These are phyloP conservation scores for Ustilago hordei DNA, from an alignment of 1,284 basidiomycete genomes.

Conservation along the genomic window DNA sequence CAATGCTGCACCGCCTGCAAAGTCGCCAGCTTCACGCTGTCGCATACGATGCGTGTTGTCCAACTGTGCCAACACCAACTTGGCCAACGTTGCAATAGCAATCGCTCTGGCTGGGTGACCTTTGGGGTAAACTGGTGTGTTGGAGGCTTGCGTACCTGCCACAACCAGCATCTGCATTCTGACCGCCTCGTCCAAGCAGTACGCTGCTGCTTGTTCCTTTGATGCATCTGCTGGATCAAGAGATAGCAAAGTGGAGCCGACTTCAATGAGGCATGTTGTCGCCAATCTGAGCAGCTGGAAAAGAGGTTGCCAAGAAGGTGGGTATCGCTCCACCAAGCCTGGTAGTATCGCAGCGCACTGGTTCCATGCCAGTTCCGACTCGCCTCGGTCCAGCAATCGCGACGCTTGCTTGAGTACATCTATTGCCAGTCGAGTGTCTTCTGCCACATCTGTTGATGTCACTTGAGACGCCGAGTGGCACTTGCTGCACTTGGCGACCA, in stretches of 20 bases:
- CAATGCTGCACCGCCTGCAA: neutral
- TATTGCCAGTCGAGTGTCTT: constrained; percentile 77
- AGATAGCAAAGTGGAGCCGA: constrained; percentile 36
- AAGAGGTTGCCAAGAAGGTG: constrained; percentile 75
- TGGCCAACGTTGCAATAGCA: constrained; percentile 82
- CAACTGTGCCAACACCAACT: constrained; percentile 82
- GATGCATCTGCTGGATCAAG: neutral
- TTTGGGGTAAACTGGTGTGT: constrained; percentile 72
- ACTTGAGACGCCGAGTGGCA: constrained; percentile 74
- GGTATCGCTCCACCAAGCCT: constrained; percentile 73
- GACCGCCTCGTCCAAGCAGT: constrained; percentile 45
- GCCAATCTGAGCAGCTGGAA: constrained; percentile 80
- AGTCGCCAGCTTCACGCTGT: constrained; percentile 3
- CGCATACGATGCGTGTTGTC: constrained; percentile 19
- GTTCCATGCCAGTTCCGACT: constrained; percentile 72
- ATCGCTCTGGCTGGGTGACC: constrained; percentile 85
- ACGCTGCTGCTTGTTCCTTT: constrained; percentile 23
- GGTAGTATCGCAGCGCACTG: constrained; percentile 76
- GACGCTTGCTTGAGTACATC: constrained; percentile 80
- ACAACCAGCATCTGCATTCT: constrained; percentile 73
- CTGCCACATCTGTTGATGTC: constrained; percentile 73
- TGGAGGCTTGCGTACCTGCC: constrained; percentile 73
- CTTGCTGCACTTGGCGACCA: constrained; percentile 35
- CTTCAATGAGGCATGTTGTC: constrained; percentile 75
- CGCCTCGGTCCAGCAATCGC: constrained; percentile 66